Percentiles rank a stretch among this genome's conserved stretches.
These are phyloP conservation scores for Porpolomopsis calyptriformis DNA, from an alignment of 768 basidiomycete species.

Conservation along the genomic window DNA sequence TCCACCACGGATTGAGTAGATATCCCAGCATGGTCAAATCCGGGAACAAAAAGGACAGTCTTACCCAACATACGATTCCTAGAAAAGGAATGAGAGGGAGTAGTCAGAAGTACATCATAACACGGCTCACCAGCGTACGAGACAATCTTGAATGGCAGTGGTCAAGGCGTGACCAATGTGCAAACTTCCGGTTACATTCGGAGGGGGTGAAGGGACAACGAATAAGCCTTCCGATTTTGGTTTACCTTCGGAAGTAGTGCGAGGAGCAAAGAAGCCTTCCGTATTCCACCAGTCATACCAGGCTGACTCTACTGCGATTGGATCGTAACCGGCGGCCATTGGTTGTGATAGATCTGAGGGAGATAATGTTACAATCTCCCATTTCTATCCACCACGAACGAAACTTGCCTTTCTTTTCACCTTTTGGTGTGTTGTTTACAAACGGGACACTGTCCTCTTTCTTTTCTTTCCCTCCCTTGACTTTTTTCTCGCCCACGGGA, in stretches of 20 bases:
- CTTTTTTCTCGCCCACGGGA: constrained; percentile 51
- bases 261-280: constrained; percentile 84
- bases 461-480: constrained; percentile 64
- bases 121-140: constrained; percentile 71
- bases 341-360: constrained; percentile 67
- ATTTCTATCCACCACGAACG: constrained; percentile 21
- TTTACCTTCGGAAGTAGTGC: constrained; percentile 44
- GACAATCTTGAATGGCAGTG: constrained; percentile 78
- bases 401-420: constrained; percentile 98
- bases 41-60: constrained; percentile 82
- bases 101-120: no score
- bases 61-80: constrained; percentile 97
- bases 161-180: constrained; percentile 96
- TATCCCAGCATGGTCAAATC: constrained; percentile 97
- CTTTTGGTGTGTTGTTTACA: constrained; percentile 81
- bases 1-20: constrained; percentile 98
- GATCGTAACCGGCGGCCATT: constrained; percentile 89
- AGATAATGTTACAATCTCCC: neutral
- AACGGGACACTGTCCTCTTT: constrained; percentile 63
- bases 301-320: constrained; percentile 84
- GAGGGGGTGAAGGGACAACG: constrained; percentile 85
- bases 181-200: constrained; percentile 91
- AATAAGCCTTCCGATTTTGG: constrained; percentile 59
- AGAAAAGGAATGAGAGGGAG: neutral
- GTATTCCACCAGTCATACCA: constrained; percentile 99